phyloP scores from a whole-genome alignment of 805 yeast species.

The Yamadazyma scolyti region DNA sequence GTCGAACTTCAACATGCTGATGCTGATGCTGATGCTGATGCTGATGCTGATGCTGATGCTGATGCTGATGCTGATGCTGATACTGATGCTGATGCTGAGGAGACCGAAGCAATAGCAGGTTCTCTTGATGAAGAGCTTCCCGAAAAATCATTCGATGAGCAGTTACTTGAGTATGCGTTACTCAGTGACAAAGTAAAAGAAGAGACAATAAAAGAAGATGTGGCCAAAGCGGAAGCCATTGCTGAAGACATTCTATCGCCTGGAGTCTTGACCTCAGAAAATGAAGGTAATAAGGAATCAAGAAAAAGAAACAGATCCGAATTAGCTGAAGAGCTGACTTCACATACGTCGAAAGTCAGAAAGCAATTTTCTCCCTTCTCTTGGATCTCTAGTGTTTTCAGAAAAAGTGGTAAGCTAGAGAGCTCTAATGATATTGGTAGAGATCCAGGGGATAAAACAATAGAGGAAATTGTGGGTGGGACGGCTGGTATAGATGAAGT shows the following conservation, averaged over 20 bases:
- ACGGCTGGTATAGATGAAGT: too few species aligned
- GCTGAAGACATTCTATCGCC: not conserved
- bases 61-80: not conserved
- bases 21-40: constrained; percentile 1
- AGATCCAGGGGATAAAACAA: not conserved
- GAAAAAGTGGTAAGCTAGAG: too few species aligned
- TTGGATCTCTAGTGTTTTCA: too few species aligned
- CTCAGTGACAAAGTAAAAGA: too few species aligned
- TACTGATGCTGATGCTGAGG: not conserved
- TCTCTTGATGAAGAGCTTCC: too few species aligned
- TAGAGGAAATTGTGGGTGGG: not conserved
- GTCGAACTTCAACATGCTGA: too few species aligned
- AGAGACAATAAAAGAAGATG: not conserved
- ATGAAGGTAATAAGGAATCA: not conserved
- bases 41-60: not conserved
- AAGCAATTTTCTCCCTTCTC: too few species aligned
- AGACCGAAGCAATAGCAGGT: not conserved
- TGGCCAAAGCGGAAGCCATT: not conserved
- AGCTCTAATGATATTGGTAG: too few species aligned
- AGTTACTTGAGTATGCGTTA: too few species aligned
- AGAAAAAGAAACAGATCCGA: not conserved
- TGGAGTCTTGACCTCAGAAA: not conserved
- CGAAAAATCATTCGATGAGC: too few species aligned
- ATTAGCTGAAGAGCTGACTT: constrained; percentile 2
- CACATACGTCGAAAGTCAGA: constrained; percentile 7